Conservation (phyloP, 2,329 filamentous ascomycete species). For the Lachnellula arida region DNA sequence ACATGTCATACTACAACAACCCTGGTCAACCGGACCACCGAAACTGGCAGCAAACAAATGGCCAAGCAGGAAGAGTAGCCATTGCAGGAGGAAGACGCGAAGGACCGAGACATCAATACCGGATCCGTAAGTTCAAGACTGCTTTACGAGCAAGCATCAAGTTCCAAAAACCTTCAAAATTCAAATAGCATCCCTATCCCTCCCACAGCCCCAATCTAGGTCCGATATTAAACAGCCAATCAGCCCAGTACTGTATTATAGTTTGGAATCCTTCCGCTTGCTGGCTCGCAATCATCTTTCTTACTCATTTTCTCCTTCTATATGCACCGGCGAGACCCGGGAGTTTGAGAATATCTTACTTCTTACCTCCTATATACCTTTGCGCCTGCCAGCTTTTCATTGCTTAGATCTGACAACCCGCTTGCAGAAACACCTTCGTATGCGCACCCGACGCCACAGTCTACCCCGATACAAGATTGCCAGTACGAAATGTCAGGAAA, state of each 20-base stretch:
- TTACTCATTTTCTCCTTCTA: neutral
- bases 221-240: neutral
- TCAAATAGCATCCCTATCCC: too few relatives aligned
- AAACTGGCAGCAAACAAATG: neutral
- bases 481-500: slow-evolving; percentile 9
- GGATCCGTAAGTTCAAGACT: neutral
- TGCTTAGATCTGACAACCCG: neutral
- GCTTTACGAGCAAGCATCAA: neutral
- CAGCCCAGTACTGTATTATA: neutral
- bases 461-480: neutral
- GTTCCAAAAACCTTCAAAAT: neutral
- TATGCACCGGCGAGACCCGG: neutral
- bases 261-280: neutral
- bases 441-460: neutral
- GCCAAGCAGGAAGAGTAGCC: neutral
- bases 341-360: neutral
- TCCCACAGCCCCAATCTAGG: neutral
- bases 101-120: neutral
- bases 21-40: neutral
- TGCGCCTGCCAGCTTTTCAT: neutral
- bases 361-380: neutral
- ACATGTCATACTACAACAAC: neutral
- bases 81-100: neutral
- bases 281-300: neutral
- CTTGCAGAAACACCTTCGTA: neutral